Evolutionary conservation across 2,329 filamentous ascomycete species (phyloP), one percentile per base, ranked within the genome.

Genomic region (Hymenotorrendiella dingleyae): DNA sequence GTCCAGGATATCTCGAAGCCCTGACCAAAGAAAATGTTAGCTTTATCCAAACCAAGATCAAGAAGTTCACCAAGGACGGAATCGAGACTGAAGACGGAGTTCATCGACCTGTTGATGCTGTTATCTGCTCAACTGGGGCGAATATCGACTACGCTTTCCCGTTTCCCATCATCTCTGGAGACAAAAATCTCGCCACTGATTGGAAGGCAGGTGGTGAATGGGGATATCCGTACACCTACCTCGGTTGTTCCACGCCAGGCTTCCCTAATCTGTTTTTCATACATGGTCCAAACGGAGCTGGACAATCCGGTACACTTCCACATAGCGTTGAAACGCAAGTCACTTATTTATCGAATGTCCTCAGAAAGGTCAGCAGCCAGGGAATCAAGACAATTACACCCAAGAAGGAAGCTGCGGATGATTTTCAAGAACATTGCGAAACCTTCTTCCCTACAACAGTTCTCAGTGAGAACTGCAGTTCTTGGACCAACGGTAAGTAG

Each of bases 201-300:
- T 86, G 81, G 81, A 68, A 67, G 14, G 66, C 66, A 2, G 71
- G 68, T 24, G 43, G 32, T 5, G 26, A 41, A 11, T 40, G 32
- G 24, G 32, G 36, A 6, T 43, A 41, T 24, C 81, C 82, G 0
- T 81, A 84, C 56, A 80, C 75, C 0, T 86, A 86, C 52, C 64
- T 84, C 4, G 80, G 80, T 0, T 53, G 80, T 0, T 73, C 74
- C 0, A 75, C 78, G 0, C 80, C 0, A 76, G 74, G 30, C 0
- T 84, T 84, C 46, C 81, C 82, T 0, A 86, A 86, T 49, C 63
- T 84, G 0, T 67, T 82, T 29, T 82, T 81, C 57, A 55, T 84
- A 4, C 71, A 75, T 14, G 81, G 81, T 0, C 78, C 80, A 0
- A 69, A 80, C 50, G 69, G 71, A 1, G 24, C 38, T 21, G 37